These are phyloP conservation scores for Aureobasidium sp. DNA, from an alignment of 2,329 filamentous ascomycete genomes.

Conservation along the genomic window DNA sequence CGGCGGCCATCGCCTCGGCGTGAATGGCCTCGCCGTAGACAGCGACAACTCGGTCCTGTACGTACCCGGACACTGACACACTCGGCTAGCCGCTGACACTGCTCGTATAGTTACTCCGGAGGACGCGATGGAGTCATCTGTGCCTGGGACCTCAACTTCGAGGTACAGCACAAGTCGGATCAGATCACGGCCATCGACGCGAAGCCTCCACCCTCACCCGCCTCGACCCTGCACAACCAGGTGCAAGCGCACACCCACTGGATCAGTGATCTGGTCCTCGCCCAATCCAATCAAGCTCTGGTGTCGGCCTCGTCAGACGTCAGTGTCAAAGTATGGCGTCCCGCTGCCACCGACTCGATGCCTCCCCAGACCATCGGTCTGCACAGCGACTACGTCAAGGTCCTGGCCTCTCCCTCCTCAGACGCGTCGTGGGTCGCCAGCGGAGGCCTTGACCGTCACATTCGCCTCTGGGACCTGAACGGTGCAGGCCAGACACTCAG, in stretches of 20 bases:
- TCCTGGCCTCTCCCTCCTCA: constrained; percentile 66
- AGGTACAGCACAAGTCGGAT: constrained; percentile 39
- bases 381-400: constrained; percentile 95
- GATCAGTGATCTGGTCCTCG: constrained; percentile 87
- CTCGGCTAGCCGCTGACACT: constrained; percentile 12
- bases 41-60: constrained; percentile 76
- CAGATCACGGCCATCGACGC: constrained; percentile 26
- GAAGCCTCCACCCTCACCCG: constrained; percentile 24
- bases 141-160: constrained; percentile 81
- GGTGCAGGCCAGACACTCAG: constrained; percentile 78
- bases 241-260: constrained; percentile 85
- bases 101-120: constrained; percentile 69
- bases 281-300: constrained; percentile 66
- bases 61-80: constrained; percentile 26
- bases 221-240: constrained; percentile 51
- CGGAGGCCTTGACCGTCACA: constrained; percentile 84
- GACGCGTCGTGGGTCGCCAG: constrained; percentile 82
- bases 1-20: constrained; percentile 83
- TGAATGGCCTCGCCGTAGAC: constrained; percentile 91
- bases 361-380: constrained; percentile 76
- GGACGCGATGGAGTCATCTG: constrained; percentile 93
- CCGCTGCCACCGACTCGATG: constrained; percentile 52
- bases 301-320: constrained; percentile 91
- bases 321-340: constrained; percentile 87
- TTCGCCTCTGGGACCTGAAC: constrained; percentile 87